Conservation (phyloP, 73 alveolate genomes). For the Breviolum minutum region DNA sequence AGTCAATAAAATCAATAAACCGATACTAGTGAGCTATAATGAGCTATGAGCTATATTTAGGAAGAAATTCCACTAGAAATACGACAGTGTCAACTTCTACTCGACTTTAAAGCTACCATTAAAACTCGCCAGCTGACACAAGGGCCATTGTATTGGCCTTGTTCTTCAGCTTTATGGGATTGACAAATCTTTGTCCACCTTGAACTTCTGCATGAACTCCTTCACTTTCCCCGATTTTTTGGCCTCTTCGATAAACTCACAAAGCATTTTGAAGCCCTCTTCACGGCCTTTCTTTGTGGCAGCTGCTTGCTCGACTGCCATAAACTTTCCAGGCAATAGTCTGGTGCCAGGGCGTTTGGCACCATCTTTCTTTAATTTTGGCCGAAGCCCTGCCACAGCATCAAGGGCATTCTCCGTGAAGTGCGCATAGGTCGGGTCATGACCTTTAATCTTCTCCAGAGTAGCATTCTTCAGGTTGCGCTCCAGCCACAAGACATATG, state of each 20-base stretch:
- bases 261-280: constrained; percentile 81
- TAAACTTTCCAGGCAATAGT: constrained; percentile 78
- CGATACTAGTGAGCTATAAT: not conserved
- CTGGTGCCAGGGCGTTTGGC: constrained; percentile 92
- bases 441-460: constrained; percentile 80
- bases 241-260: constrained; percentile 85
- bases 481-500: constrained; percentile 88
- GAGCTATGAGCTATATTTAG: not conserved
- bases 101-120: constrained; percentile 13
- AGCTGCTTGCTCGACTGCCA: constrained; percentile 95
- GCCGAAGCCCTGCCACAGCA: constrained; percentile 93
- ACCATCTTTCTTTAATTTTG: constrained; percentile 83
- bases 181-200: constrained; percentile 85
- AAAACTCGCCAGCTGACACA: constrained; percentile 22
- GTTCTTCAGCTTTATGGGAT: constrained; percentile 16
- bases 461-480: constrained; percentile 89
- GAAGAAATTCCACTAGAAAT: not conserved
- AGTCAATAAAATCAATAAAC: not conserved
- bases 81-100: not conserved
- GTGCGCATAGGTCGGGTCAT: constrained; percentile 65
- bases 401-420: constrained; percentile 65
- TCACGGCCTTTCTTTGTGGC: constrained; percentile 95
- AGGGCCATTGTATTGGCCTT: not conserved
- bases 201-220: constrained; percentile 91
- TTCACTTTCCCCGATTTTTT: constrained; percentile 91